These are phyloP conservation scores for Agaricus bisporus DNA, from an alignment of 768 basidiomycete species.

Conservation along the genomic window DNA sequence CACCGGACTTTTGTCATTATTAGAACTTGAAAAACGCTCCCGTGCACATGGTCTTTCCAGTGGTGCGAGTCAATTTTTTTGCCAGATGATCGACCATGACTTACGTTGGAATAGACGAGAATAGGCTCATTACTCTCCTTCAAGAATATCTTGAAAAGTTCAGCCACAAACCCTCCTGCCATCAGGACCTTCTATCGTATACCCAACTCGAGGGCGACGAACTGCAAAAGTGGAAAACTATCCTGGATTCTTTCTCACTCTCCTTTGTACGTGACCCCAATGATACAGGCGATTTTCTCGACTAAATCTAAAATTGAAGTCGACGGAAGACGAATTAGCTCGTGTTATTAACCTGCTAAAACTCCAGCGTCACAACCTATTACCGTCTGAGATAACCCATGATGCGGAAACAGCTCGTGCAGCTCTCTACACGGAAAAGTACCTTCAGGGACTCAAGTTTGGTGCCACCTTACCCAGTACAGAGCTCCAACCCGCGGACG, in stretches of 20 bases:
- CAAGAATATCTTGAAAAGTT: conserved; percentile 65
- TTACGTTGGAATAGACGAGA: conserved; percentile 31
- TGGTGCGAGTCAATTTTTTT: conserved; percentile 25
- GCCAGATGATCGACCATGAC: neutral
- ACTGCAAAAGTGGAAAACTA: conserved; percentile 44
- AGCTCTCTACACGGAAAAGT: conserved; percentile 48
- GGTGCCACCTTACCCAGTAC: conserved; percentile 62
- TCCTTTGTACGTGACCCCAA: conserved; percentile 38
- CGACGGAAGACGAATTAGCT: conserved; percentile 47
- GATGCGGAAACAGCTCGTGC: conserved; percentile 53
- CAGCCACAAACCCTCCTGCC: conserved; percentile 81
- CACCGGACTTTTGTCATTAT: conserved; percentile 62
- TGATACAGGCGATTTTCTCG: neutral
- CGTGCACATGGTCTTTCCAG: conserved; percentile 39
- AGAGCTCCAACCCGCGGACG: conserved; percentile 86
- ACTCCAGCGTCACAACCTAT: conserved; percentile 57
- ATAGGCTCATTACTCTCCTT: conserved; percentile 41
- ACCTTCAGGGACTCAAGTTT: conserved; percentile 60
- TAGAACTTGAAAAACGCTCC: conserved; percentile 70
- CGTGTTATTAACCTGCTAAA: conserved; percentile 72
- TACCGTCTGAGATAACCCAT: conserved; percentile 40
- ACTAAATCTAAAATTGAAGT: conserved; percentile 25
- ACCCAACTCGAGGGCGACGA: conserved; percentile 42
- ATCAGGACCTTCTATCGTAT: conserved; percentile 77
- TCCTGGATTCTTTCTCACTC: conserved; percentile 41